Evolutionary conservation across 352 stramenopile genomes (phyloP).

Genomic region (Pythium insidiosum): DNA sequence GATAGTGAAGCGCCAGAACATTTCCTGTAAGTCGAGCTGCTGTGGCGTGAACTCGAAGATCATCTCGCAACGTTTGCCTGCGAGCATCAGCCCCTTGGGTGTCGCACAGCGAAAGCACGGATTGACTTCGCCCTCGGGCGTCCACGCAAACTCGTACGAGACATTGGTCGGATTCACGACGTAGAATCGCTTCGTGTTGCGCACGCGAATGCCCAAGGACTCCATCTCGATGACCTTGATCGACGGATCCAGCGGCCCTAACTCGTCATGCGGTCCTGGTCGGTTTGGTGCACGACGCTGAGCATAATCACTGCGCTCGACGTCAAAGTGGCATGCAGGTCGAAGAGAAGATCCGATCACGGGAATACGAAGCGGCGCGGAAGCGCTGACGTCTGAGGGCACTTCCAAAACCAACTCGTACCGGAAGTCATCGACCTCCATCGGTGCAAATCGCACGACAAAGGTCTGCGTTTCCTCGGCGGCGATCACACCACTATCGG

Average conservation of each 20-base stretch:
- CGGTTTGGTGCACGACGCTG: conserved; percentile 53
- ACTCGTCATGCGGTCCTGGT: conserved; percentile 72
- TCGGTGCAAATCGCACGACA: conserved; percentile 80
- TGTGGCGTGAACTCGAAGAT: conserved; percentile 95
- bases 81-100: conserved; percentile 86
- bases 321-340: conserved; percentile 91
- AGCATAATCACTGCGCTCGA: conserved; percentile 87
- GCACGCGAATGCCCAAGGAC: conserved; percentile 84
- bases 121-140: conserved; percentile 57
- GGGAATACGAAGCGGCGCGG: conserved; percentile 17
- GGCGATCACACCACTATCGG: conserved; percentile 41
- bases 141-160: conserved; percentile 92
- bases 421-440: conserved; percentile 86
- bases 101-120: conserved; percentile 88
- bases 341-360: conserved; percentile 73
- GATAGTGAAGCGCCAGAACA: conserved; percentile 90
- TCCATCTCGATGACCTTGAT: conserved; percentile 91
- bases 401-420: conserved; percentile 61
- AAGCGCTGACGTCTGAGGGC: no score
- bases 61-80: conserved; percentile 91
- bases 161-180: conserved; percentile 92
- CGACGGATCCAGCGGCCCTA: conserved; percentile 76
- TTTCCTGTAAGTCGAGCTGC: conserved; percentile 84
- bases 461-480: conserved; percentile 64
- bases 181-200: conserved; percentile 90